phyloP scores from a whole-genome alignment of 306 rosid genomes.

The Herpetospermum pedunculosum region DNA sequence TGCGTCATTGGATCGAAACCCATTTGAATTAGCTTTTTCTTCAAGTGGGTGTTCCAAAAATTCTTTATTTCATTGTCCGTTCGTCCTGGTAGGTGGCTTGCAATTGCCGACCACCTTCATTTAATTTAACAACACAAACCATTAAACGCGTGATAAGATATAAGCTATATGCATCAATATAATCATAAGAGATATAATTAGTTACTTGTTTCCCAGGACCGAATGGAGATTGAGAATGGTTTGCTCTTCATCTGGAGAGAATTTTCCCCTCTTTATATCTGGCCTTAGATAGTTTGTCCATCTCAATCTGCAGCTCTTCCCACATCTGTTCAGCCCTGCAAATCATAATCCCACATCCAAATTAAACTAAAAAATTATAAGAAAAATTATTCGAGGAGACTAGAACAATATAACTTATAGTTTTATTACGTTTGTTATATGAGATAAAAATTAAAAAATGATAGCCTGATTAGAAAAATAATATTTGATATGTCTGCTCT shows the following conservation, averaged over 20 bases:
- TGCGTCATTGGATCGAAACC: slow-evolving; percentile 57
- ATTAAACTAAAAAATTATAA: neutral
- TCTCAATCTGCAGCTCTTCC: slow-evolving; percentile 48
- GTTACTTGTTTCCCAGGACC: slow-evolving; percentile 47
- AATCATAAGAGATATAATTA: neutral
- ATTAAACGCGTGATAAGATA: neutral
- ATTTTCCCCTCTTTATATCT: slow-evolving; percentile 51
- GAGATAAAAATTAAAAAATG: neutral
- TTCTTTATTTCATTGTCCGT: too few species aligned
- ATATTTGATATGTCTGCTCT: too few species aligned
- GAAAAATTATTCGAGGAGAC: too few species aligned
- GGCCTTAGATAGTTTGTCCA: too few species aligned
- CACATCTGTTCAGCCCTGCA: slow-evolving; percentile 50
- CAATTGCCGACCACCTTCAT: slow-evolving; percentile 51
- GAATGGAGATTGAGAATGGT: slow-evolving; percentile 48
- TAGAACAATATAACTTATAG: too few species aligned
- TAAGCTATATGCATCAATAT: neutral
- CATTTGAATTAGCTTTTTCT: slow-evolving; percentile 48
- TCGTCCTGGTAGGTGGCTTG: too few species aligned
- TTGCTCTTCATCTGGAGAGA: slow-evolving; percentile 51
- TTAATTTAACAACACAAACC: neutral
- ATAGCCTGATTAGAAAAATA: too few species aligned
- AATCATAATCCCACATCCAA: neutral
- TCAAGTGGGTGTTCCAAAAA: too few species aligned
- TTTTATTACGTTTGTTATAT: neutral